Evolutionary conservation across 805 yeast species (phyloP).

Genomic region (Clavispora asparagi): DNA sequence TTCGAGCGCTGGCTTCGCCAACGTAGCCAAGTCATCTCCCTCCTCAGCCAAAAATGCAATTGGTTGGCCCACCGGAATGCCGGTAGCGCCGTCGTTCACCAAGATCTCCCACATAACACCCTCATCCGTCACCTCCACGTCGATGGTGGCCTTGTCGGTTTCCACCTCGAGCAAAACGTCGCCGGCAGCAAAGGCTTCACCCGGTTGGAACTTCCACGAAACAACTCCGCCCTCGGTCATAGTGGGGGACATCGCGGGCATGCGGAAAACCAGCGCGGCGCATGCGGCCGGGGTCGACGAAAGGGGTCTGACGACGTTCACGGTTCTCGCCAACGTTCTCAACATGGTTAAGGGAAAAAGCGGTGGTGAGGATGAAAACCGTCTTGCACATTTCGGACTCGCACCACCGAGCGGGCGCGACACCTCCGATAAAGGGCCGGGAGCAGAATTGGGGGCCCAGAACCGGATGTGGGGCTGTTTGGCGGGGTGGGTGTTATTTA

Average conservation of each 20-base stretch:
- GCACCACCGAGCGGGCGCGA: conserved; percentile 22
- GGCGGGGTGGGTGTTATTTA: no score
- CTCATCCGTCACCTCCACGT: conserved; percentile 87
- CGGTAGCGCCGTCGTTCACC: conserved; percentile 68
- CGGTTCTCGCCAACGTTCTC: conserved; percentile 13
- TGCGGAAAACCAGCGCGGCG: conserved; percentile 54
- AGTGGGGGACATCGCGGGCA: conserved; percentile 99
- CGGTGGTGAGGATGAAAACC: background rate
- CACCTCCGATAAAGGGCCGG: conserved; percentile 7
- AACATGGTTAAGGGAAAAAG: conserved; percentile 10
- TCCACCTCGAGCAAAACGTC: conserved; percentile 81
- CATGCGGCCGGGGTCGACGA: conserved; percentile 19
- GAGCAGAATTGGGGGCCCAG: background rate
- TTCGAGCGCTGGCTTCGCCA: conserved; percentile 51
- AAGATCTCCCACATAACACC: conserved; percentile 79
- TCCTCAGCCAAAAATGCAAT: conserved; percentile 88
- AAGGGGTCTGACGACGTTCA: conserved; percentile 20
- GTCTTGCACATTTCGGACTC: conserved; percentile 12
- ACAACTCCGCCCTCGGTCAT: conserved; percentile 95
- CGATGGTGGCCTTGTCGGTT: conserved; percentile 79
- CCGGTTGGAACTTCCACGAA: conserved; percentile 75
- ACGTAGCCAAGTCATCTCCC: conserved; percentile 68
- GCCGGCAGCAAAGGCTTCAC: conserved; percentile 71
- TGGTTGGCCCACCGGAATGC: conserved; percentile 78
- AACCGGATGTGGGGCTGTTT: no score